Evolutionary conservation across 371 early-diverging fungal species (phyloP).

Genomic region (Syncephalis plumigaleata): DNA sequence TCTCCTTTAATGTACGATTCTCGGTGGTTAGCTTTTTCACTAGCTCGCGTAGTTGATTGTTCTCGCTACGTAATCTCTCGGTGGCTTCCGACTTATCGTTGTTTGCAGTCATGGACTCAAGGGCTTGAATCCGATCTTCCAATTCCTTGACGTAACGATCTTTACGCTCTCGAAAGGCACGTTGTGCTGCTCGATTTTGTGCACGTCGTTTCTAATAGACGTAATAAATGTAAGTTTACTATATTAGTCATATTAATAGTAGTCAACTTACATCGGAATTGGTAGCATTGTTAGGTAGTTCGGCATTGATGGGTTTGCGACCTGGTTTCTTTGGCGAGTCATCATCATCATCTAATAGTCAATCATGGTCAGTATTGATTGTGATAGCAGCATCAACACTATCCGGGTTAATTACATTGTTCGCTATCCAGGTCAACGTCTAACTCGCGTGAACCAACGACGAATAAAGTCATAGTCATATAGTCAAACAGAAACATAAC

Average conservation of each 20-base stretch:
- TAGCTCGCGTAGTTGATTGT: constrained; percentile 5
- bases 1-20: constrained; percentile 12
- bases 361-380: too few relatives aligned
- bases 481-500: too few relatives aligned
- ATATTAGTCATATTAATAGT: not conserved
- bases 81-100: constrained; percentile 20
- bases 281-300: not conserved
- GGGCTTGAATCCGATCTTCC: constrained; percentile 23
- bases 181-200: constrained; percentile 61
- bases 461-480: too few relatives aligned
- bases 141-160: constrained; percentile 42
- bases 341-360: constrained; percentile 12
- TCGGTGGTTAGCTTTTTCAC: constrained; percentile 21
- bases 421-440: too few relatives aligned
- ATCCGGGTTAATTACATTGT: too few relatives aligned
- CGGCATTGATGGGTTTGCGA: constrained; percentile 26
- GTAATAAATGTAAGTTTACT: not conserved
- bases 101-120: constrained; percentile 13
- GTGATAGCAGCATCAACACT: too few relatives aligned
- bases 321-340: constrained; percentile 26
- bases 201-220: constrained; percentile 39
- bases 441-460: too few relatives aligned
- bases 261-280: too few relatives aligned
- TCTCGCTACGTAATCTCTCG: constrained; percentile 4
- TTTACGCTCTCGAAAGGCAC: constrained; percentile 60